Evolutionary conservation across 208 protist species (phyloP).

Genomic region (Tritrichomonas foetus): DNA sequence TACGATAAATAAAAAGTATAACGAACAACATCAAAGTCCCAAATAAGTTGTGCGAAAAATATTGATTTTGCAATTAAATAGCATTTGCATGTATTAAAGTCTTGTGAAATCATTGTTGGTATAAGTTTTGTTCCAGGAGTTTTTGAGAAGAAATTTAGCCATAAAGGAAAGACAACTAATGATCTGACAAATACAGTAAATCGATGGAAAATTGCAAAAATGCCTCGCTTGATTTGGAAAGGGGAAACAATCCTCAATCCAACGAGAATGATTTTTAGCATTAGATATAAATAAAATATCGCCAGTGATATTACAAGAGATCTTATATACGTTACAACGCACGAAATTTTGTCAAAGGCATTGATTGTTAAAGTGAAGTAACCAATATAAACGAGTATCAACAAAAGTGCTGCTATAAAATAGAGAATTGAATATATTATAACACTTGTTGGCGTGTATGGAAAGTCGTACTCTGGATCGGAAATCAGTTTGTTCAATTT

Average conservation of each 20-base stretch:
- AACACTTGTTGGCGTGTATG: no score
- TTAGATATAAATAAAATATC: not conserved
- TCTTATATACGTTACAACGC: not conserved
- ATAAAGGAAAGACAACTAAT: not conserved
- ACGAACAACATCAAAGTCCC: not conserved
- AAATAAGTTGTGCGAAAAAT: not conserved
- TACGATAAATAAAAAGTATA: not conserved
- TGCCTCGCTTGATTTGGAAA: not conserved
- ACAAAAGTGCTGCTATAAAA: no score
- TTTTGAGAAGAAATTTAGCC: not conserved
- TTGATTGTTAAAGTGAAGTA: no score
- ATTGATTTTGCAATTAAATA: not conserved
- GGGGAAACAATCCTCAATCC: not conserved
- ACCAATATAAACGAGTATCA: no score
- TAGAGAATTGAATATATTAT: no score
- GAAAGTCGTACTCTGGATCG: not conserved
- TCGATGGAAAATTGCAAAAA: not conserved
- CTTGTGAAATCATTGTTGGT: not conserved
- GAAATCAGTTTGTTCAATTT: not conserved
- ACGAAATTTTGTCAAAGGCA: not conserved
- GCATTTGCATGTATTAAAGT: not conserved
- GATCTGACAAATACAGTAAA: not conserved
- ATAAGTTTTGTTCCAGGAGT: not conserved
- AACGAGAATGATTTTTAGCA: not conserved
- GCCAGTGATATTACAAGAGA: not conserved